Base-by-base conservation (phyloP, 2,329 filamentous ascomycete genomes). In the Hypomyces perniciosus region DNA sequence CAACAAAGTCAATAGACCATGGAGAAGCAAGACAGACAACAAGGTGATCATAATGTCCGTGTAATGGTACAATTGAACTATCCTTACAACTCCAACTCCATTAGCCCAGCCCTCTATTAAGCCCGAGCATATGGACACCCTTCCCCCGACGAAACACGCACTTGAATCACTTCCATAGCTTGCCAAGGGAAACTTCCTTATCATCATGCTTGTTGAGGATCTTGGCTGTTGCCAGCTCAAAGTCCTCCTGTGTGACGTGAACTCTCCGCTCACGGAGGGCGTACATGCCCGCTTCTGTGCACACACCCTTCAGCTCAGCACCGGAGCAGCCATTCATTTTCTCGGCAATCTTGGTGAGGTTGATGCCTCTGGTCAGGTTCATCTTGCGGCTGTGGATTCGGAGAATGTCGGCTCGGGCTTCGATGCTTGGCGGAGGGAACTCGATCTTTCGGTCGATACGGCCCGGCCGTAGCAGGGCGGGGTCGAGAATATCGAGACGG, bases 251-350 rank as follows among this genome's bases (percentile, higher is more conserved):
- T 35, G 93, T 99, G 59, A 99, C 93, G 69, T 99, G 93, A 53
- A 99, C 92, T 72, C 93, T 85, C 66, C 93, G 80, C 75, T 99
- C 93, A 61, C 93, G 85, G 57, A 99, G 78, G 10, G 93, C 93
- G 67, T 93, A 99, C 93, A 99, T 99, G 63, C 93, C 93, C 3
- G 93, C 90, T 72, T 99, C 93, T 42, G 93, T 99, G 70, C 93
- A 99, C 44, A 99, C 93, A 75, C 93, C 93, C 83, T 99, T 99
- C 62, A 99, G 74, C 73, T 99, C 93, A 49, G 93, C 93, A 54
- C 93, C 93, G 3, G 91, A 96, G 72, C 93, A 99, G 46, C 93
- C 93, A 65, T 96, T 96, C 93, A 99, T 99, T 82, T 97, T 97
- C 78, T 99, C 93, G 30, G 93, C 93, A 62, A 97, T 95, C 83